These are phyloP conservation scores for Amanita subjunquillea DNA, from an alignment of 768 basidiomycete species.

Conservation along the genomic window DNA sequence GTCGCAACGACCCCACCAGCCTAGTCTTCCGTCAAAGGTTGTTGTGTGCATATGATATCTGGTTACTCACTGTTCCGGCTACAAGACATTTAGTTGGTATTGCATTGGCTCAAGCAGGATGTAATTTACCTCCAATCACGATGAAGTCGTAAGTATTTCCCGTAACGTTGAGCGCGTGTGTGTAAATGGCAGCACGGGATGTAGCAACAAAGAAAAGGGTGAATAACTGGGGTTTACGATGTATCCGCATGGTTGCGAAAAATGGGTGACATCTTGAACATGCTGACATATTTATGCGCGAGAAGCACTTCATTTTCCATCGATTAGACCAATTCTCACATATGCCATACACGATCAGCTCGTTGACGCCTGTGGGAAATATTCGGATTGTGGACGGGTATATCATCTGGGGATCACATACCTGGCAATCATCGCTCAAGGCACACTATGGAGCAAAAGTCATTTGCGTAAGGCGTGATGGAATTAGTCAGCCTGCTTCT, in stretches of 20 bases:
- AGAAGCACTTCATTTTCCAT: not conserved
- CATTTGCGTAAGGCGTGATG: not conserved
- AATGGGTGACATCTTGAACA: not conserved
- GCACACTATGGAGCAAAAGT: not conserved
- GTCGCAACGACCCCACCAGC: slow-evolving; percentile 36
- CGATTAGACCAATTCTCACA: not conserved
- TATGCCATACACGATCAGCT: not conserved
- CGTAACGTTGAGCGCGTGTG: slow-evolving; percentile 1
- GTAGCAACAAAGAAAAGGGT: not conserved
- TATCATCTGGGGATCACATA: not conserved
- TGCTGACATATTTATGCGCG: not conserved
- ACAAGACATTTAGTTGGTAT: not conserved
- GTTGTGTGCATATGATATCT: not conserved
- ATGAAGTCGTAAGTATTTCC: slow-evolving; percentile 13
- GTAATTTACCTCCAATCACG: slow-evolving; percentile 14
- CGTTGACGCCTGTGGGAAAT: not conserved
- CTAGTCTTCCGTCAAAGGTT: slow-evolving; percentile 14
- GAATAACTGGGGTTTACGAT: not conserved
- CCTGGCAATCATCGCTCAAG: not conserved
- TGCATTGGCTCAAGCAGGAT: not conserved
- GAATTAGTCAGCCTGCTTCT: no score
- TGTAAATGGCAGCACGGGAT: not conserved
- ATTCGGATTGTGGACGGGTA: not conserved
- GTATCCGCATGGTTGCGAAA: not conserved
- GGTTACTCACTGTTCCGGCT: not conserved